phyloP scores from a whole-genome alignment of 306 rosid species.

The Corylus americana region DNA sequence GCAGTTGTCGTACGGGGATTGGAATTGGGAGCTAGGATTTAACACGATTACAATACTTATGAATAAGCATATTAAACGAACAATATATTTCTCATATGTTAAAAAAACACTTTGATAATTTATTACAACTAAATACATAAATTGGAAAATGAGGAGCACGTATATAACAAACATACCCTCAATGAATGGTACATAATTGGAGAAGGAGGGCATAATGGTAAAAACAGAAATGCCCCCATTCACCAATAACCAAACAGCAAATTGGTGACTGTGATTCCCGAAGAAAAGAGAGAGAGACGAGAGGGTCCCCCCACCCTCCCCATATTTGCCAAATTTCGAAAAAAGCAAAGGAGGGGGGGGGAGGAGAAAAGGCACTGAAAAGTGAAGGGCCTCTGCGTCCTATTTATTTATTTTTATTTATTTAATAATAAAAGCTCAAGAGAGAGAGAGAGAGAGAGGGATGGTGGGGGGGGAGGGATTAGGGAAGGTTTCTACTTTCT shows the following conservation, averaged over 20 bases:
- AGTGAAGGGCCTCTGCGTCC: background rate
- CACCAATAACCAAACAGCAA: background rate
- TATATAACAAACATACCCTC: too few species aligned
- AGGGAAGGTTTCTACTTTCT: background rate
- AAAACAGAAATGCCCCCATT: background rate
- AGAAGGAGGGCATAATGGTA: background rate
- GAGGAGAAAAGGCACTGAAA: constrained; percentile 10
- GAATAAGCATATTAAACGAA: too few species aligned
- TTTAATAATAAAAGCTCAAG: too few species aligned
- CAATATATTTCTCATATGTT: too few species aligned
- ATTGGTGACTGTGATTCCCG: background rate
- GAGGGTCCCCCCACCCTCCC: background rate
- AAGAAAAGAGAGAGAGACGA: background rate
- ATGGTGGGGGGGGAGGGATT: background rate
- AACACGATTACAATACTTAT: too few species aligned
- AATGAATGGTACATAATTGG: too few species aligned
- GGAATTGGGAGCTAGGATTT: too few species aligned
- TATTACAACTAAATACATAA: too few species aligned
- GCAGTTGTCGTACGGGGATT: too few species aligned
- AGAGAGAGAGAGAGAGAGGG: background rate
- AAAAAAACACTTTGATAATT: too few species aligned
- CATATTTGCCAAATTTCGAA: background rate
- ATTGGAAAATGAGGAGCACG: too few species aligned
- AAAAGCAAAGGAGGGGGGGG: background rate
- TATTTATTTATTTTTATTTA: too few species aligned